Base-by-base conservation (phyloP, 2,329 filamentous ascomycete species). In the Fusarium torreyae region DNA sequence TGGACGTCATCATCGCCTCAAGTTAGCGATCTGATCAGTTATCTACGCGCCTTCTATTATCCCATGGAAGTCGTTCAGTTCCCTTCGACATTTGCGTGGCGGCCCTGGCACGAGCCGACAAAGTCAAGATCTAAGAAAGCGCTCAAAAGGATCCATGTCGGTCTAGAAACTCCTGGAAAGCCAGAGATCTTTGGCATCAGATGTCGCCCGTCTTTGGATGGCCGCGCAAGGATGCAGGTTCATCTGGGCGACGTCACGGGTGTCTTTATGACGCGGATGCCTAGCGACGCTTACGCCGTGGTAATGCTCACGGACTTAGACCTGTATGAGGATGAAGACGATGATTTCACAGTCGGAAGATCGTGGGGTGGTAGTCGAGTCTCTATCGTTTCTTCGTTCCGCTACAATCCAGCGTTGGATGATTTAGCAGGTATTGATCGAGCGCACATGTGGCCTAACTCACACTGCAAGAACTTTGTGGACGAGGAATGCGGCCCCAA, bases 351-450 rank as follows among this genome's bases (percentile, higher is more conserved):
- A 54, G 91, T 89, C 64, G 90, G 90, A 0, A 79, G 89, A 28
- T 89, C 90, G 1, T 93, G 89, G 73, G 90, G 90, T 0, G 87
- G 85, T 0, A 88, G 86, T 59, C 82, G 90, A 6, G 85, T 92
- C 2, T 84, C 85, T 0, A 84, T 92, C 1, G 87, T 93, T 1
- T 89, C 86, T 0, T 84, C 81, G 0, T 88, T 90, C 11, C 80
- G 90, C 26, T 92, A 92, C 66, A 81, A 88, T 46, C 90, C 90
- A 0, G 57, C 66, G 0, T 77, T 89, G 22, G 82, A 84, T 17
- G 72, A 79, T 6, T 61, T 76, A 3, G 81, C 76, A 1, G 69
- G 63, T 2, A 76, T 81, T 6, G 81, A 88, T 39, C 70, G 77
- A 17, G 72, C 74, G 2, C 90, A 93, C 75, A 83, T 84, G 65